Conservation (phyloP, 2,329 filamentous ascomycete genomes). For the Exophiala sideris region DNA sequence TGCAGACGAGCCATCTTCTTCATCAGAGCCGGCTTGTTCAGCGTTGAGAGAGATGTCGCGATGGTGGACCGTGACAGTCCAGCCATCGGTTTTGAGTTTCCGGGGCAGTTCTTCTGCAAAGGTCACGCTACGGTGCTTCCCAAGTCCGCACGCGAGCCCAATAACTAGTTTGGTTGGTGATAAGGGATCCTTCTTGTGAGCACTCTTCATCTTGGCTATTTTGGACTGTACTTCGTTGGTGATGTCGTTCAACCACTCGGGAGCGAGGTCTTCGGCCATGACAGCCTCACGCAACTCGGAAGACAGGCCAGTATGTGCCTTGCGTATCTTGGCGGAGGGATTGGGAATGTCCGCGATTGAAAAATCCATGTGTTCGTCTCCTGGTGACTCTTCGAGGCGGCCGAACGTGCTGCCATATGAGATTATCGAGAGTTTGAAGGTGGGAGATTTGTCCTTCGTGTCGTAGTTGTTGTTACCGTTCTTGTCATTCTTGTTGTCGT, state of each 20-base stretch:
- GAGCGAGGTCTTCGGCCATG: slow-evolving; percentile 9
- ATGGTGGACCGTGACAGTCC: slow-evolving; percentile 15
- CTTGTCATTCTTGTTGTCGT: background rate
- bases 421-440: slow-evolving; percentile 16
- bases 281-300: slow-evolving; percentile 18
- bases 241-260: slow-evolving; percentile 10
- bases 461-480: background rate
- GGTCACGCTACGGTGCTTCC: slow-evolving; percentile 15
- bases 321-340: slow-evolving; percentile 19
- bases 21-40: background rate
- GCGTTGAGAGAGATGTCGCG: slow-evolving; percentile 8
- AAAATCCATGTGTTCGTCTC: slow-evolving; percentile 16
- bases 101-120: slow-evolving; percentile 20
- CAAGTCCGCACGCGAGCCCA: slow-evolving; percentile 11
- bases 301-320: slow-evolving; percentile 19
- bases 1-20: background rate
- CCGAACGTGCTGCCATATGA: slow-evolving; percentile 18
- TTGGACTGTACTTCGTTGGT: slow-evolving; percentile 1
- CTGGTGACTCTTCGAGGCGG: slow-evolving; percentile 2
- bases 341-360: slow-evolving; percentile 17
- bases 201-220: slow-evolving; percentile 12
- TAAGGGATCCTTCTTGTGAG: background rate
- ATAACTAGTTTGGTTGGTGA: slow-evolving; percentile 2
- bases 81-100: slow-evolving; percentile 6
- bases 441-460: background rate